Evolutionary conservation across 805 yeast genomes (phyloP), one percentile per base, ranked within the genome.

Genomic region (Candida nanaspora): DNA sequence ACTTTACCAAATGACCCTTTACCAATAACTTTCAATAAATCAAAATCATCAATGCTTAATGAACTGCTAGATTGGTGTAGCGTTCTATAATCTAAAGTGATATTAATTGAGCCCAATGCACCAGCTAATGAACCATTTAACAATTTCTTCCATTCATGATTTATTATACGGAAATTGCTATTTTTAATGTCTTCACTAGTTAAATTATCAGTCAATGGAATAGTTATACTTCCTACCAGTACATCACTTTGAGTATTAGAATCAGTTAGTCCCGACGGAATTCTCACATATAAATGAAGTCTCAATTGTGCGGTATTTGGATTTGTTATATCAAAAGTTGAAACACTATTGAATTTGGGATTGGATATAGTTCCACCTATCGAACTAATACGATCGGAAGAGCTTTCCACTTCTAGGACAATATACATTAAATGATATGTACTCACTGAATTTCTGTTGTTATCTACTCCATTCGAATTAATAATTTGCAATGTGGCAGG

Each of bases 1-100:
- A 93, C 98, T 64, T 93, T 93, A 39, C 98, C 98, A 60, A 93
- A 93, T 9, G 97, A 88, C 7, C 98, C 98, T 60, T 93, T 93
- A 29, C 98, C 98, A 41, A 93, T 87, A 19, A 93, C 98, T 63
- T 93, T 93, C 50, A 93, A 72, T 39, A 93, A 66, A 53, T 88
- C 96, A 64, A 93, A 91, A 56, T 91, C 96, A 42, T 88, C 96
- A 49, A 93, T 87, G 1, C 87, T 71, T 37, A 93, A 68, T 38
- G 83, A 82, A 48, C 81, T 76, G 57, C 76, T 77, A 3, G 51
- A 37, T 22, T 46, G 47, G 64, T 74, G 49, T 31, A 60, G 42
- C 14, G 65, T 63, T 40, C 55, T 61, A 46, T 55, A 59, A 43
- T 61, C 66, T 21, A 61, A 44, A 13, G 62, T 55, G 14, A 61